Evolutionary conservation across 139 green algal species (phyloP).

Genomic region (Pseudopediastrum boryanum): DNA sequence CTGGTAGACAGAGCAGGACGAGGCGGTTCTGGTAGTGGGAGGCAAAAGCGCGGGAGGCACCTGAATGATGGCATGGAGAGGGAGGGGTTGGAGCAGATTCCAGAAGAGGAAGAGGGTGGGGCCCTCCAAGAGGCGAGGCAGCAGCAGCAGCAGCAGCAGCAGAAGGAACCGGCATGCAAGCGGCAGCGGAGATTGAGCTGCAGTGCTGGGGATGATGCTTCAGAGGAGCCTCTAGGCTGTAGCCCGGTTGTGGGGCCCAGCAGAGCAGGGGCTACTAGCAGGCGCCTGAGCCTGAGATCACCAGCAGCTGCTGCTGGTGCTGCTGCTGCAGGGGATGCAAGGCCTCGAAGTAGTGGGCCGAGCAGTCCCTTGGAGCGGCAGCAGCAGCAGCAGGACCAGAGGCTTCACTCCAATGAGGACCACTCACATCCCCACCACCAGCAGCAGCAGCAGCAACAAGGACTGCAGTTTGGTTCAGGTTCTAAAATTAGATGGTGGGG

Average conservation of each 20-base stretch:
- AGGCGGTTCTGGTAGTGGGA: no score
- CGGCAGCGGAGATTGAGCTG: no score
- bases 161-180: background rate
- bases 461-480: no score
- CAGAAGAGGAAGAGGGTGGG: background rate
- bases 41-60: background rate
- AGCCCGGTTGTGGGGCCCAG: background rate
- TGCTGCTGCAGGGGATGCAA: background rate
- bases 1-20: slow-evolving; percentile 9
- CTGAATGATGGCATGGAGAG: background rate
- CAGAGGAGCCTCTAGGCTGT: background rate
- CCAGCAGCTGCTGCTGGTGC: background rate
- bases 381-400: background rate
- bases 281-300: no score
- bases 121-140: background rate
- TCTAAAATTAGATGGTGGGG: no score
- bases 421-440: background rate
- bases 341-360: background rate
- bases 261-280: background rate
- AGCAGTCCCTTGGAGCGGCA: background rate
- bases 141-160: background rate
- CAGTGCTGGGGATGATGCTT: background rate
- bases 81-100: background rate
- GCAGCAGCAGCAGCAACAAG: background rate
- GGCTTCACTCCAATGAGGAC: background rate